A percentile compares a stretch with the other conserved stretches of the same genome.
These are phyloP conservation scores for Creolimax fragrantissima DNA, from an alignment of 78 protist species.

Conservation along the genomic window DNA sequence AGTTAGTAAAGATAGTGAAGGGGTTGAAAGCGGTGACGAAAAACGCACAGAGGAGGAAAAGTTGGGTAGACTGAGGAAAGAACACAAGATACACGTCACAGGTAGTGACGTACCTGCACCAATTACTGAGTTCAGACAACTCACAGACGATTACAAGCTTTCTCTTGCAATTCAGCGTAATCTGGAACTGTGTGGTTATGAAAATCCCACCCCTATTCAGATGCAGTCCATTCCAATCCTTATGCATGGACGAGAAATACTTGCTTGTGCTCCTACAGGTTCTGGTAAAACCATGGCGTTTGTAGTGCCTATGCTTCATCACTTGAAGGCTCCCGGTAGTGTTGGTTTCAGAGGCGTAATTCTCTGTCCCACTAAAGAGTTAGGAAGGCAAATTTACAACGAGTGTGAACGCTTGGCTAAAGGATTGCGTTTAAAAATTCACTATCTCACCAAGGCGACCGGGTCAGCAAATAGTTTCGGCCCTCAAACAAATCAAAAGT, in stretches of 20 bases:
- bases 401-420: slow-evolving; percentile 11
- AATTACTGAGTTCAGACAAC: neutral
- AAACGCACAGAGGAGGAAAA: neutral
- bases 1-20: neutral
- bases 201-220: slow-evolving; percentile 19
- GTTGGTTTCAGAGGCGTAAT: slow-evolving; percentile 61
- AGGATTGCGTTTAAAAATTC: neutral
- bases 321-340: slow-evolving; percentile 11
- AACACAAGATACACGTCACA: neutral
- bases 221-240: slow-evolving; percentile 32
- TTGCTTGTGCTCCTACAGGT: slow-evolving; percentile 88
- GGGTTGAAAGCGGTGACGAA: neutral
- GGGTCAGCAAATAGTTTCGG: neutral
- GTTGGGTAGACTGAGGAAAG: neutral
- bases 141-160: neutral
- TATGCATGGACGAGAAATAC: slow-evolving; percentile 56
- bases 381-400: slow-evolving; percentile 55
- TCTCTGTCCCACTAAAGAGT: slow-evolving; percentile 78
- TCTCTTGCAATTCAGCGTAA: neutral
- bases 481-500: neutral
- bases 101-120: neutral
- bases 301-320: slow-evolving; percentile 54
- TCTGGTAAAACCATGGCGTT: slow-evolving; percentile 88
- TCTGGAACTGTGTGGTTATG: neutral
- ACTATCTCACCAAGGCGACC: neutral